phyloP scores from a whole-genome alignment of 371 early-diverging fungal genomes.

The Mortierella sp. region DNA sequence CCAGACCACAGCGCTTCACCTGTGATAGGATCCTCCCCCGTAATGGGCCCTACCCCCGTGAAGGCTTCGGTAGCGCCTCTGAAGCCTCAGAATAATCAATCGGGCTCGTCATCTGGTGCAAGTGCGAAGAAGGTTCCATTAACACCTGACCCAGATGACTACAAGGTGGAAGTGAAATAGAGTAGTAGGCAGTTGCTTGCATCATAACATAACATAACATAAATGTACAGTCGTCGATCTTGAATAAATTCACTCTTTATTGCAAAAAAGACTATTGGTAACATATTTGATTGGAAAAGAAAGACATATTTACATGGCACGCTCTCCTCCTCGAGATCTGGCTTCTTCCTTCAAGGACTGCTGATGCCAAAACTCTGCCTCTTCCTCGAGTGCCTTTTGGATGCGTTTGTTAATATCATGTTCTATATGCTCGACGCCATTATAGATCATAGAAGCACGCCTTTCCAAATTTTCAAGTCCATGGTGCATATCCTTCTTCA shows the following conservation, averaged over 20 bases:
- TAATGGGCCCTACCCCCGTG: conserved; percentile 18
- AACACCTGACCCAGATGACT: conserved; percentile 42
- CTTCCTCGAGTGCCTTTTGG: conserved; percentile 40
- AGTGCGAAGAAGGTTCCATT: neutral
- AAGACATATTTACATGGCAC: conserved; percentile 31
- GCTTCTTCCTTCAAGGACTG: conserved; percentile 50
- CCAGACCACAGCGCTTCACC: conserved; percentile 22
- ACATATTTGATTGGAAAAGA: no score
- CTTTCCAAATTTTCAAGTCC: conserved; percentile 40
- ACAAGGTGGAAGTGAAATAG: conserved; percentile 54
- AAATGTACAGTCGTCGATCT: neutral
- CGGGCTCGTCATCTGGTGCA: neutral
- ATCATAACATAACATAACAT: neutral
- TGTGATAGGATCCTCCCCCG: conserved; percentile 3
- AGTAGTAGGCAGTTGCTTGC: neutral
- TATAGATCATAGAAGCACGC: conserved; percentile 43
- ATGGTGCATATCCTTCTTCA: conserved; percentile 26
- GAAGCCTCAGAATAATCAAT: conserved; percentile 11
- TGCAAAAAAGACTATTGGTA: no score
- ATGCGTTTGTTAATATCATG: conserved; percentile 35
- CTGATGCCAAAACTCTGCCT: conserved; percentile 54
- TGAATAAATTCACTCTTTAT: no score
- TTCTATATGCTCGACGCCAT: conserved; percentile 52
- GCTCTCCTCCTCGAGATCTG: conserved; percentile 39
- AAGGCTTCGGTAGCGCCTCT: conserved; percentile 30